Evolutionary conservation across 805 yeast species (phyloP).

Genomic region (Sungouiozyma ichnusensis): DNA sequence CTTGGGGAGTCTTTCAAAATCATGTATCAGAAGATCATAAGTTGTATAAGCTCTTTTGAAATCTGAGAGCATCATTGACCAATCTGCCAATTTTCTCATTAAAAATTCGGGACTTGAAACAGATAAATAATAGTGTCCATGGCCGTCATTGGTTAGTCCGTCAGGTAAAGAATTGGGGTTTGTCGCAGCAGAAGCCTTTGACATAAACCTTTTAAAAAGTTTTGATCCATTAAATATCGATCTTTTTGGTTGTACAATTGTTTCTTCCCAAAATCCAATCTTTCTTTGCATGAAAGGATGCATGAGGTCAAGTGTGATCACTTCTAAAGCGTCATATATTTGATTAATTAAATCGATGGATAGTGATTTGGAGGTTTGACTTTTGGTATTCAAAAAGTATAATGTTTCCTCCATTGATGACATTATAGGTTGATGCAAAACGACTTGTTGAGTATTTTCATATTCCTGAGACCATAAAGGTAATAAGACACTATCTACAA

Average conservation of each 20-base stretch:
- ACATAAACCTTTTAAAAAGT: conserved; percentile 38
- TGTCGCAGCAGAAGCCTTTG: conserved; percentile 8
- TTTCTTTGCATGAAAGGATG: conserved; percentile 82
- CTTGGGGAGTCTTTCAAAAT: conserved; percentile 45
- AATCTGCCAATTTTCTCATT: conserved; percentile 78
- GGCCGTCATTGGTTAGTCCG: conserved; percentile 33
- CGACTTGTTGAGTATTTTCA: conserved; percentile 4
- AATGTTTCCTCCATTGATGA: conserved; percentile 21
- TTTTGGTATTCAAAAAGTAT: conserved; percentile 7
- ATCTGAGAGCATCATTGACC: conserved; percentile 86
- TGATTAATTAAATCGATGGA: conserved; percentile 15
- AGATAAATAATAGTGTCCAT: conserved; percentile 46
- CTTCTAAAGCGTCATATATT: conserved; percentile 20
- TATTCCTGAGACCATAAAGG: conserved; percentile 19
- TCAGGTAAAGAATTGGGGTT: conserved; percentile 8
- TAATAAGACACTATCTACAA: conserved; percentile 25
- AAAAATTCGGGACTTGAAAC: conserved; percentile 59
- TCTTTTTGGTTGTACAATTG: conserved; percentile 61
- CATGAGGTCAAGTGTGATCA: conserved; percentile 16
- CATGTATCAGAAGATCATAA: conserved; percentile 73
- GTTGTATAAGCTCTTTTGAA: conserved; percentile 74
- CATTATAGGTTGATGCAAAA: conserved; percentile 26
- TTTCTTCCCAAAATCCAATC: conserved; percentile 78
- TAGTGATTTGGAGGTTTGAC: conserved; percentile 4
- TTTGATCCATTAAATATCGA: conserved; percentile 61